Conservation (phyloP, 305 asterid species). For the Solanum hybrid region DNA sequence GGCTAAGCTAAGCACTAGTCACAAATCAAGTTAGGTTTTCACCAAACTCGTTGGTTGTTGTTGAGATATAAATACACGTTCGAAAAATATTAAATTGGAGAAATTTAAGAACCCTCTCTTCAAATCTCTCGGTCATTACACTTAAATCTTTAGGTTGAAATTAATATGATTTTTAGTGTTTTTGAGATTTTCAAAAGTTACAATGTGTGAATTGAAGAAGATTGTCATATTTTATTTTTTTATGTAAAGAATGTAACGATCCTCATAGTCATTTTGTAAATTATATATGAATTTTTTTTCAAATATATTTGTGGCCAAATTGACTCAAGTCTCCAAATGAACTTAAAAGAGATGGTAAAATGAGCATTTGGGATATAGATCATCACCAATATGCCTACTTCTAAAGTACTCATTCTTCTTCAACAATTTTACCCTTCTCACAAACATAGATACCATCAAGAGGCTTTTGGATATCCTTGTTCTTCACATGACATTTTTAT, state of each 20-base stretch:
- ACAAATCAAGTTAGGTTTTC: not conserved
- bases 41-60: not conserved
- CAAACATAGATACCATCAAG: not conserved
- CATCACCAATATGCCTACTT: not conserved
- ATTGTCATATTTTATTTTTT: not conserved
- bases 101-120: not conserved
- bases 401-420: not conserved
- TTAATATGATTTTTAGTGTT: not conserved
- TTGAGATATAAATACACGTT: not conserved
- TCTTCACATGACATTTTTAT: not conserved
- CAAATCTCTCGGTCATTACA: too few relatives aligned
- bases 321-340: not conserved
- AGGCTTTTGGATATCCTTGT: not conserved
- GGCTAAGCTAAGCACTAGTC: not conserved
- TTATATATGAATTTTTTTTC: too few relatives aligned
- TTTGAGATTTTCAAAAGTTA: not conserved
- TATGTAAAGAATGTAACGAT: too few relatives aligned
- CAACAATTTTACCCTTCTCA: not conserved
- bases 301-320: too few relatives aligned
- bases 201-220: not conserved
- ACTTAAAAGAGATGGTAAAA: not conserved
- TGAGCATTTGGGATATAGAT: not conserved
- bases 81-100: not conserved
- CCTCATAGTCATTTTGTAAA: not conserved
- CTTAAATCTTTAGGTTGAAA: too few relatives aligned